Percentiles rank a stretch among this genome's conserved stretches.
Conservation (phyloP, 148 eudicot species). For the Vaccinium macrocarpon region DNA sequence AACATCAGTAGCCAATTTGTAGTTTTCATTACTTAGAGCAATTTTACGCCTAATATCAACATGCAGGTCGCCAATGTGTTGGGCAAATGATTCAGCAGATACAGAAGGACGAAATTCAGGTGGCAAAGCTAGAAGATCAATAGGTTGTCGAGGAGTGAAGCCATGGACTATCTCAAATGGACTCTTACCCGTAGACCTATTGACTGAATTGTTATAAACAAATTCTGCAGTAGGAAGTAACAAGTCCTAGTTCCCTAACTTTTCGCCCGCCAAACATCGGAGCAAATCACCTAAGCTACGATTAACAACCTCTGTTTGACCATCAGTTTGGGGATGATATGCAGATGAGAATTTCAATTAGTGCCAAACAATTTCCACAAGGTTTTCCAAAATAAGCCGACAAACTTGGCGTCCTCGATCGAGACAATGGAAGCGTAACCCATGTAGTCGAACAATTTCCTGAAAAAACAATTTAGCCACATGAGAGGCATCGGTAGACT, state of each 20-base stretch:
- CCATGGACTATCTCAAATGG: no score
- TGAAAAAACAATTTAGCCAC: not conserved
- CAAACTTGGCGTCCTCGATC: not conserved
- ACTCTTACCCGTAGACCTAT: no score
- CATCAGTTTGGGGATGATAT: no score
- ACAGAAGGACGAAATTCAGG: not conserved
- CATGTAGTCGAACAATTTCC: not conserved
- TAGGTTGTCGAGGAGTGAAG: no score
- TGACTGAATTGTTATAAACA: no score
- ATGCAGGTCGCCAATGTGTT: not conserved
- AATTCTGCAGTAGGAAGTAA: not conserved
- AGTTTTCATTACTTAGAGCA: not conserved
- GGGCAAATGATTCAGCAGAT: not conserved
- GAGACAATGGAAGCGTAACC: not conserved
- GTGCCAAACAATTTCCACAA: not conserved
- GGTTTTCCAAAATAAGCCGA: not conserved
- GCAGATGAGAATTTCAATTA: not conserved
- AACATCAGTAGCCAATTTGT: not conserved
- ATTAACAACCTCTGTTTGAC: no score
- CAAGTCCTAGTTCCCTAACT: not conserved
- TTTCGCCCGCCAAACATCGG: not conserved
- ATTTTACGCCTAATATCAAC: not conserved
- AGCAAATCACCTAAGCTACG: no score
- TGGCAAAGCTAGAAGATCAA: not conserved
- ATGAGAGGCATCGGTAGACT: not conserved